Evolutionary conservation across 805 yeast genomes (phyloP), one percentile per base, ranked within the genome.

Genomic region (Lachancea fermentati): DNA sequence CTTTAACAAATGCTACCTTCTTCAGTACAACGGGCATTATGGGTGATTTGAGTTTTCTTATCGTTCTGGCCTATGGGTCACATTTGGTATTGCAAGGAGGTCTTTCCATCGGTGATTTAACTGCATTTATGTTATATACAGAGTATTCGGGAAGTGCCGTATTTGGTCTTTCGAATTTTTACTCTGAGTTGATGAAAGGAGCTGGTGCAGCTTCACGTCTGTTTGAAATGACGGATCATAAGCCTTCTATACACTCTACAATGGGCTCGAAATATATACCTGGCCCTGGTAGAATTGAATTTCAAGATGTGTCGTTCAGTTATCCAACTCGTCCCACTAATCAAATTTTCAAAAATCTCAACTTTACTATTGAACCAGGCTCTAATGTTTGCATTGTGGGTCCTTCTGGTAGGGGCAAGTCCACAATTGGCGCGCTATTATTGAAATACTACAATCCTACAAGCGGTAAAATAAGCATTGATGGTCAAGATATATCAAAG

Each of bases 161-260:
- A 38, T 85, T 84, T 59, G 96, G 97, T 0, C 60, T 91, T n/a
- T 91, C 96, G 0, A 83, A 85, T 47, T 91, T 93, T 58, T 93
- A 89, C 57, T 81, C 96, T 1, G 98, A 93, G 60, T 67, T 93
- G 44, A 93, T 93, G 98, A 93, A 93, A 67, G 97, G 97, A 39
- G 85, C 87, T 6, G 98, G 98, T 41, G 97, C 97, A 1, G 94
- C 97, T 0, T 80, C 91, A 39, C 72, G 98, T 48, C 69, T 91
- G 28, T 91, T 91, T 66, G 98, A 93, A 60, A 68, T 93, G 34
- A 76, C 83, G 33, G 95, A 86, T 47, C 72, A 84, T 62, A 66
- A 78, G 43, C 89, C 97, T 1, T 64, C 70, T 14, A 86, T 91
- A 32, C 68, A 72, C 9, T 76, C 89, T 2, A 73, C 82, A 1